phyloP scores from a whole-genome alignment of 345 rosid species.

The Aethionema arabicum region DNA sequence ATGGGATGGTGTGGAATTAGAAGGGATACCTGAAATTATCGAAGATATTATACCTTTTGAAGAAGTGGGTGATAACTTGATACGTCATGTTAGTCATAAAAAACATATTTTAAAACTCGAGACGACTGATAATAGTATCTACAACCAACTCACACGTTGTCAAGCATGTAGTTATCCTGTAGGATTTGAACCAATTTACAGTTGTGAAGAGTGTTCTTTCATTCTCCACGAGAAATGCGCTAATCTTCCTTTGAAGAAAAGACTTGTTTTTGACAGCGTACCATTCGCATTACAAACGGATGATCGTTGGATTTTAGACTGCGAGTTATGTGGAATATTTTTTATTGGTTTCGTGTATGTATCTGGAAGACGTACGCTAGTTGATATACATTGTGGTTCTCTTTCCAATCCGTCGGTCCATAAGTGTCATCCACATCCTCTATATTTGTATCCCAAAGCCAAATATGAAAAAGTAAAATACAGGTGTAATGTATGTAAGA shows the following conservation, averaged over 20 bases:
- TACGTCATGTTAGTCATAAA: slow-evolving; percentile 2
- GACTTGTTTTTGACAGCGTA: neutral
- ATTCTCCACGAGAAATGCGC: slow-evolving; percentile 18
- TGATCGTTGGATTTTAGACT: neutral
- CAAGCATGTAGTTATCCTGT: neutral
- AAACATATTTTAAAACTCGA: slow-evolving; percentile 9
- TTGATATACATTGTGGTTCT: slow-evolving; percentile 20
- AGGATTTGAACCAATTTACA: neutral
- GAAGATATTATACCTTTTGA: slow-evolving; percentile 11
- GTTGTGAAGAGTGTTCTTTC: neutral
- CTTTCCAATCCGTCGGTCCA: slow-evolving; percentile 9
- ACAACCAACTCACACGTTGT: neutral
- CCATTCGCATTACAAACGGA: neutral
- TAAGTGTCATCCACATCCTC: neutral
- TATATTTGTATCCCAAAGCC: neutral
- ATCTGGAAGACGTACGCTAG: too few relatives aligned
- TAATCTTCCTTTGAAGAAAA: slow-evolving; percentile 11
- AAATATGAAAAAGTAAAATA: too few relatives aligned
- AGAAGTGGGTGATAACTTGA: slow-evolving; percentile 12
- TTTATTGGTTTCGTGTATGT: neutral
- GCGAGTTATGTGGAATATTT: neutral
- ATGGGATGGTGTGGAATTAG: slow-evolving; percentile 8
- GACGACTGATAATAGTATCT: neutral
- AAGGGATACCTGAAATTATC: neutral
- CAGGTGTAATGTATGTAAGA: neutral